Conservation (phyloP, 768 basidiomycete species). For the Kwoniella pini region DNA sequence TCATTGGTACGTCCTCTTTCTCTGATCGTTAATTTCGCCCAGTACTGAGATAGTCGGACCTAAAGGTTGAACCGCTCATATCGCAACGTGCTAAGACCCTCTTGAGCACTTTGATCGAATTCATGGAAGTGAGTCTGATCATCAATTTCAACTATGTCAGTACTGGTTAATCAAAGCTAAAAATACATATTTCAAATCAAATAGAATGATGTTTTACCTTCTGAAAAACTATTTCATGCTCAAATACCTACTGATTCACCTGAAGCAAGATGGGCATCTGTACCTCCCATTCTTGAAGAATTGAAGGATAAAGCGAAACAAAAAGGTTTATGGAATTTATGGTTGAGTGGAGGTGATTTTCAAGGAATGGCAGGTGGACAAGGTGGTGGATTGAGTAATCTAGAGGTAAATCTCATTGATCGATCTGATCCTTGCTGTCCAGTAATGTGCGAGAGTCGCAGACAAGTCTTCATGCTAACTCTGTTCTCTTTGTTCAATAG, state of each 20-base stretch:
- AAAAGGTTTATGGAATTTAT: constrained; percentile 94
- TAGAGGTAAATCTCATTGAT: constrained; percentile 67
- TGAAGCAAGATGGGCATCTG: constrained; percentile 74
- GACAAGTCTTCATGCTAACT: no score
- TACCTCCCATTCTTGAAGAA: constrained; percentile 76
- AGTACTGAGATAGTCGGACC: not conserved
- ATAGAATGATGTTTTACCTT: constrained; percentile 86
- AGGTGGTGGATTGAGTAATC: constrained; percentile 86
- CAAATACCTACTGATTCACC: constrained; percentile 75
- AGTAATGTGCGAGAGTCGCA: no score
- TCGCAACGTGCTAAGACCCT: constrained; percentile 84
- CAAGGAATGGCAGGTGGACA: constrained; percentile 62
- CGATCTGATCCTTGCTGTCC: no score
- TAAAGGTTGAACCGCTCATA: constrained; percentile 76
- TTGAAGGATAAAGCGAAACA: constrained; percentile 85
- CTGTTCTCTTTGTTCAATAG: constrained; percentile 58
- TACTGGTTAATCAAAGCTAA: no score
- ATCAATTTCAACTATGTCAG: no score
- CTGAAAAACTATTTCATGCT: constrained; percentile 70
- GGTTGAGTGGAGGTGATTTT: constrained; percentile 91
- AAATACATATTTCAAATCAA: no score
- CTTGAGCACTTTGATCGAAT: constrained; percentile 76
- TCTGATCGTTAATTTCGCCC: not conserved
- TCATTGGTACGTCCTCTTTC: constrained; percentile 51
- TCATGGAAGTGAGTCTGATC: constrained; percentile 67